Evolutionary conservation across 257 asterid genomes (phyloP), one percentile per base, ranked within the genome.

Genomic region (Capsicum rhomboideum): DNA sequence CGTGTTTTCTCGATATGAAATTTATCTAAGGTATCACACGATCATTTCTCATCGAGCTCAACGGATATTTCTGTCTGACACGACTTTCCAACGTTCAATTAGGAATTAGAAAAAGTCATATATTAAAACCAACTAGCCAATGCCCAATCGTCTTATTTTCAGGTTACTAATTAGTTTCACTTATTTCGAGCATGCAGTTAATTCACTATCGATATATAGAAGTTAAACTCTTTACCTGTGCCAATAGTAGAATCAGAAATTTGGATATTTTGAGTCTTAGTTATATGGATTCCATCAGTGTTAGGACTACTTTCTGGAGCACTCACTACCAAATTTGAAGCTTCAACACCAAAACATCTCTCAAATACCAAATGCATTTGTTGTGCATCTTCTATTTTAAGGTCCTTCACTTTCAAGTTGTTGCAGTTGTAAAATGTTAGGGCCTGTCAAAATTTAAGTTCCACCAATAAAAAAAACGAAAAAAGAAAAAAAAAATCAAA

Each of bases 271-370:
- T 87, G 87, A 14, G 96, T 91, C n/a, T 26, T 46, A 1, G 94
- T 79, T 23, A 95, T 82, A 86, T 95, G 98, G 26, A 95, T 94
- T 63, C 98, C 99, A 79, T 95, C 99, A 10, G 99, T 95, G 49
- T 95, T 95, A 17, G 99, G 98, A 79, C 97, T 93, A 11, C 56
- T 72, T 84, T 66, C 91, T 0, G 99, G 98, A 44, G 97, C 71
- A 21, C 26, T 87, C 78, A 95, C 93, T 10, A 29, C 82, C 14
- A 93, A 85, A 23, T 90, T 88, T 5, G 94, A 90, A 42, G 89
- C 97, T 21, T 77, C 77, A 18, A 93, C 96, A 80, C 86, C 84
- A 12, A 4, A 52, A 37, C 97, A 93, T 81, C 42, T 79, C 61
- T 93, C 92, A 64, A 95, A 85, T 2, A 93, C 83, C 49, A 92